Conservation (phyloP, 2,329 filamentous ascomycete genomes). For the Aspergillus brunneoviolaceus region DNA sequence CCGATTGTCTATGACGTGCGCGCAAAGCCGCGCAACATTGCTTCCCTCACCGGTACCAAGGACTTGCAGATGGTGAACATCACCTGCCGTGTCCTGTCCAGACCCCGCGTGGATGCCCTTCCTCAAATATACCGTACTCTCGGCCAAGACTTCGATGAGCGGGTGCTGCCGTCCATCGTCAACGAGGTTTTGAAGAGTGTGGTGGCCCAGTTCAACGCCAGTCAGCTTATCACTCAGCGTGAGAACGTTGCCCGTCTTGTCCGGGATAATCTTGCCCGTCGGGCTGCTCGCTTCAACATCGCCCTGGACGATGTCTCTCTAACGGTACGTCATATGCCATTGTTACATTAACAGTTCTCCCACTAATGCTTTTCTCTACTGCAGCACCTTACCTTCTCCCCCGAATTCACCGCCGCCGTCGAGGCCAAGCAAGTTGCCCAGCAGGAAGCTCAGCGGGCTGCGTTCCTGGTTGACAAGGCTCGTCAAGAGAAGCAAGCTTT, state of each 20-base stretch:
- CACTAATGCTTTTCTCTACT: conserved; percentile 8
- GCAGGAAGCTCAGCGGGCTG: conserved; percentile 94
- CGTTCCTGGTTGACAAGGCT: conserved; percentile 97
- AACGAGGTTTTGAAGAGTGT: conserved; percentile 99
- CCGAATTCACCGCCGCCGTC: conserved; percentile 67
- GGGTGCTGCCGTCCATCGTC: conserved; percentile 93
- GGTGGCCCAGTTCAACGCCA: conserved; percentile 97
- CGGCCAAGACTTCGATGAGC: conserved; percentile 93
- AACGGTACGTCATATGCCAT: conserved; percentile 63
- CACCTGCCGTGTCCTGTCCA: conserved; percentile 96
- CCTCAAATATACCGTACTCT: conserved; percentile 97
- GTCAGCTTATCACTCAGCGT: conserved; percentile 97
- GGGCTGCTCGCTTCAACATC: conserved; percentile 96
- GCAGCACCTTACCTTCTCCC: conserved; percentile 67
- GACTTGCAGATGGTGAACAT: conserved; percentile 99
- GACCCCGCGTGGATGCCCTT: conserved; percentile 81
- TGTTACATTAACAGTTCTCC: neutral
- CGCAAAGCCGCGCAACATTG: conserved; percentile 93
- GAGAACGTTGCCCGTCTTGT: conserved; percentile 92
- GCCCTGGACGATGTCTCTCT: conserved; percentile 94
- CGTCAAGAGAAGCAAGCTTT: conserved; percentile 99
- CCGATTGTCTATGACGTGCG: conserved; percentile 97
- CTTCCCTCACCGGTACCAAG: conserved; percentile 96
- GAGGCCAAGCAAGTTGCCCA: conserved; percentile 70
- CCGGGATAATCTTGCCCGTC: conserved; percentile 84